Percentiles rank a stretch among this genome's conserved stretches.
Conservation (phyloP, 1,139 yeast species). For the Pichia terricola region DNA sequence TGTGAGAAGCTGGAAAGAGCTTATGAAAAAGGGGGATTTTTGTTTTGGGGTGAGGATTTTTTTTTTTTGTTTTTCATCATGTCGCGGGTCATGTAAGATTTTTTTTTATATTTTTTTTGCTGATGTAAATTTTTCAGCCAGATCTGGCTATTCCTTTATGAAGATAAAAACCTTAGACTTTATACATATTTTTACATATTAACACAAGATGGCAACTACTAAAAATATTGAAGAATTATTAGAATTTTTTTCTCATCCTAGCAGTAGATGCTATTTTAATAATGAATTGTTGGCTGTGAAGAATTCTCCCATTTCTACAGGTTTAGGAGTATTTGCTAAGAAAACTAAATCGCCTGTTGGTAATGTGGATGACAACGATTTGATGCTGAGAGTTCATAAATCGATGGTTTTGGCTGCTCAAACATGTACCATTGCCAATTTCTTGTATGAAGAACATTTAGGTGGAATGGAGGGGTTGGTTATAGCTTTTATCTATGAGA, state of each 20-base stretch:
- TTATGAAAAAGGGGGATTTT: too few species aligned
- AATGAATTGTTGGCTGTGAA: conserved; percentile 35
- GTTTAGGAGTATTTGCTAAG: conserved; percentile 65
- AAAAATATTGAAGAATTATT: conserved; percentile 24
- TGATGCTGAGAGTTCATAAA: conserved; percentile 39
- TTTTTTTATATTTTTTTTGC: too few species aligned
- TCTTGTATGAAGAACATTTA: conserved; percentile 45
- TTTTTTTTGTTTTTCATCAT: too few species aligned
- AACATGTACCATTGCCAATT: conserved; percentile 57
- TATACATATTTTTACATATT: too few species aligned
- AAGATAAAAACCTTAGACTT: too few species aligned
- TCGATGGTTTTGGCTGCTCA: conserved; percentile 44
- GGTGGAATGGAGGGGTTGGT: conserved; percentile 62
- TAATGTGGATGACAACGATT: conserved; percentile 24
- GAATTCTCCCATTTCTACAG: conserved; percentile 43
- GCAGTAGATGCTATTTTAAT: conserved; percentile 40
- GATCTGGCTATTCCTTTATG: too few species aligned
- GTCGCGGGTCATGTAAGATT: too few species aligned
- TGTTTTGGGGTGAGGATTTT: too few species aligned
- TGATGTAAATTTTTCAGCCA: too few species aligned
- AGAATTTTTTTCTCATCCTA: conserved; percentile 36
- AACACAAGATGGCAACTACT: conserved; percentile 21
- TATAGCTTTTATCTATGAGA: conserved; percentile 65
- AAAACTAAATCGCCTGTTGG: conserved; percentile 26
- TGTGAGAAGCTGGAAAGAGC: too few species aligned